Evolutionary conservation across 495 filamentous ascomycete species (phyloP), one percentile per base, ranked within the genome.

Genomic region (Collariella sp.): DNA sequence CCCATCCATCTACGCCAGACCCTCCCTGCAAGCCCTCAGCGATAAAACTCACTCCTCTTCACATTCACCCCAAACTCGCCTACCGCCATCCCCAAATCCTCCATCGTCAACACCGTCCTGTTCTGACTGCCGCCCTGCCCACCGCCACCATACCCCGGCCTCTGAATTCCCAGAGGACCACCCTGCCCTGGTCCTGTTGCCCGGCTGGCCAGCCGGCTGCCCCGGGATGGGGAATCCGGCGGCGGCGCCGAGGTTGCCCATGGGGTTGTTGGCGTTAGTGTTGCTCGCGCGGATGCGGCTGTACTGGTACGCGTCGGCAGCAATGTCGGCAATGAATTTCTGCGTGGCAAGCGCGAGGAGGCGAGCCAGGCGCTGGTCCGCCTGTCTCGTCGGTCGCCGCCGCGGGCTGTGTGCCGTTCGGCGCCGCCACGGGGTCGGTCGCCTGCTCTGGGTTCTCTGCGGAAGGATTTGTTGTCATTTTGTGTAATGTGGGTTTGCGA

Each of bases 261-360:
- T 93, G 3, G 87, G 86, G 69, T 93, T 93, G 64, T 87, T 86
- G 29, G 83, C 82, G 62, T 79, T 95, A 11, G 86, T 90, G 65
- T 94, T 95, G 15, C 87, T 89, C 13, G 88, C 84, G 35, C 93
- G 86, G 66, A 98, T 97, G 41, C 94, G 89, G 39, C 85, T 87
- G 70, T 94, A 97, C 63, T 98, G 93, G 62, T 97, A 98, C 0
- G 94, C 90, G 73, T 98, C 93, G 33, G 93, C 90, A 10, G 93
- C 93, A 63, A 98, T 87, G 66, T 98, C 93, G 34, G 91, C 89
- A 66, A 97, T 86, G 76, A 98, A 98, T 58, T 97, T 98, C 63
- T 97, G 94, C 0, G 93, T 94, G 2, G 93, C 93, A 20, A 98
- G 85, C 0, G 91, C 90, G 51, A 98, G 87, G 13, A 98, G 85